A percentile compares a stretch with the other conserved stretches of the same genome.
Conservation (phyloP, 2,329 filamentous ascomycete genomes). For the Aspergillus spinulosporus region DNA sequence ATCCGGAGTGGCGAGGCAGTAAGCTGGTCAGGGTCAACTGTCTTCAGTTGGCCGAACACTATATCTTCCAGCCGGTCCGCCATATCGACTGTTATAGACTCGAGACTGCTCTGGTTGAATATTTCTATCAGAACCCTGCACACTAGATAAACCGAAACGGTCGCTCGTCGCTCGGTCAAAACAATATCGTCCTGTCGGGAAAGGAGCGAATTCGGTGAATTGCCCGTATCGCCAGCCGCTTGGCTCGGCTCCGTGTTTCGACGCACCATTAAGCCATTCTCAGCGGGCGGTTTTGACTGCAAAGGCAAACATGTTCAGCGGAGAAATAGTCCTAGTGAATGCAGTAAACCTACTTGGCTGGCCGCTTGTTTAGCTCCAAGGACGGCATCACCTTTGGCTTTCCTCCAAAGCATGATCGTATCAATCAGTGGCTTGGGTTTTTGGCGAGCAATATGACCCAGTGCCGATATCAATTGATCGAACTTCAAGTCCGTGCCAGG, state of each 20-base stretch:
- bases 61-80: conserved; percentile 92
- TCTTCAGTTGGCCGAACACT: conserved; percentile 93
- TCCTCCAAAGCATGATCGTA: conserved; percentile 97
- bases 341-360: conserved; percentile 30
- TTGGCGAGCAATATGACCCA: conserved; percentile 90
- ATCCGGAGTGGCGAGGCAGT: conserved; percentile 72
- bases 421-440: conserved; percentile 96
- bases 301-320: conserved; percentile 7
- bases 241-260: conserved; percentile 74
- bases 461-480: conserved; percentile 87
- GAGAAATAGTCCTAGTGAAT: neutral
- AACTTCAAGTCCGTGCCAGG: conserved; percentile 84
- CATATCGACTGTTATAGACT: conserved; percentile 83
- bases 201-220: conserved; percentile 37
- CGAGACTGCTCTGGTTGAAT: conserved; percentile 81
- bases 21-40: conserved; percentile 77
- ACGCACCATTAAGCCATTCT: conserved; percentile 57
- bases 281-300: conserved; percentile 35
- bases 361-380: conserved; percentile 59
- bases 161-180: conserved; percentile 83
- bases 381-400: conserved; percentile 88
- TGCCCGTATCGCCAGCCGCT: conserved; percentile 36
- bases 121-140: conserved; percentile 93
- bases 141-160: conserved; percentile 92
- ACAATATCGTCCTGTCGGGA: conserved; percentile 68